Base-by-base conservation (phyloP, 306 rosid genomes). In the Neltuma alba region DNA sequence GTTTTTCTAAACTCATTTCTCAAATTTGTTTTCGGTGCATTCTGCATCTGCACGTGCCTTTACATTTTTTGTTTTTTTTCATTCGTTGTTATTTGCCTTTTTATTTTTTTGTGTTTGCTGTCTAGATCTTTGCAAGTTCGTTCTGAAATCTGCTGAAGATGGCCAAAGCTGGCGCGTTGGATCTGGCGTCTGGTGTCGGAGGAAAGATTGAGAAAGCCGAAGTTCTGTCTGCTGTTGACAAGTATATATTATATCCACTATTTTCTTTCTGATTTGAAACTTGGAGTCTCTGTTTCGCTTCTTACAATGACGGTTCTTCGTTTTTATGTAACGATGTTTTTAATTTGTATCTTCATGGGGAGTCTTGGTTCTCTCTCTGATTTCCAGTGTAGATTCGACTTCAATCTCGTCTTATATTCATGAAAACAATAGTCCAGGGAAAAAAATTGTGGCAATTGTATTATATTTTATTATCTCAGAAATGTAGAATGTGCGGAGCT, bases 141-240 rank as follows among this genome's bases (percentile, higher is more conserved):
- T 52, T 48, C 36, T 66, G 34, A 44, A 68, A 2, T 73, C 64
- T 20, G 10, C 7, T 77, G 37, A n/a, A 81, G 9, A 50, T 74
- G 87, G 79, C 89, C 82, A 85, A 87, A 77, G 79, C 89, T 62
- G 93, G 88, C 36, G 89, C 89, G 16, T 76, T 92, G 86, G 98
- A 94, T 91, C 97, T 94, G 80, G 95, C 95, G 66, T 88, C 93
- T 6, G 97, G 93, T 40, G 80, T 92, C 38, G 98, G 98, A 45
- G 98, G 98, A 50, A 89, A 92, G 88, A 81, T 94, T n/a, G 91
- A 89, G 38, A 94, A 88, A 76, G 48, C 10, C 23, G 83, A 92
- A 16, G 95, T 94, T 48, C 87, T 89, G 63, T 89, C 94, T 13
- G 93, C 97, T 27, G 97, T 94, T 76, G 92, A 91, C 1, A 86